phyloP scores from a whole-genome alignment of 2,329 filamentous ascomycete genomes.

The Arachnopeziza araneosa region DNA sequence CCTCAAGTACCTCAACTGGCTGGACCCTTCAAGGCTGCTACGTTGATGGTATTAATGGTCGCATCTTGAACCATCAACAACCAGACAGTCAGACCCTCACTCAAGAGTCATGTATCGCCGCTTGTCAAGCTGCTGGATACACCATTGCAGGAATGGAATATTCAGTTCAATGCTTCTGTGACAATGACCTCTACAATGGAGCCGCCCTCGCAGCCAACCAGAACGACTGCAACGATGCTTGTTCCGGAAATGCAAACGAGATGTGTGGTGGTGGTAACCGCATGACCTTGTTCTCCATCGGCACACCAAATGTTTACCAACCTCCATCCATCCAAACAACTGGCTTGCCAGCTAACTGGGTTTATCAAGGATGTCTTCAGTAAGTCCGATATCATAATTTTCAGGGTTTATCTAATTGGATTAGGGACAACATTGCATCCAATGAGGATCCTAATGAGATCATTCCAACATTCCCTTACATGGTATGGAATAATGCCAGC shows the following conservation, averaged over 20 bases:
- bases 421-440: conserved; percentile 26
- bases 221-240: conserved; percentile 12
- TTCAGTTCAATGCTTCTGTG: conserved; percentile 25
- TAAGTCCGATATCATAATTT: no score
- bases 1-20: conserved; percentile 1
- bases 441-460: conserved; percentile 25
- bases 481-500: conserved; percentile 5
- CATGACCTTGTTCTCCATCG: conserved; percentile 18
- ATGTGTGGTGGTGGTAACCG: conserved; percentile 20
- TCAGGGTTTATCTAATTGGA: no score
- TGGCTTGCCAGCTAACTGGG: conserved; percentile 19
- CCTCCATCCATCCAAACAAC: conserved; percentile 22
- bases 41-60: conserved; percentile 4
- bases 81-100: conserved; percentile 13
- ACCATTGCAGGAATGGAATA: conserved; percentile 31
- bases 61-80: conserved; percentile 6
- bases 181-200: conserved; percentile 18
- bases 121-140: conserved; percentile 20
- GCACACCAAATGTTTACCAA: conserved; percentile 11
- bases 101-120: conserved; percentile 28
- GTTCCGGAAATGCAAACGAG: conserved; percentile 10
- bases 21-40: conserved; percentile 14
- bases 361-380: conserved; percentile 18
- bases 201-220: conserved; percentile 6
- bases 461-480: conserved; percentile 11